Base-by-base conservation (phyloP, 148 eudicot species). In the Nepenthes gracilis region DNA sequence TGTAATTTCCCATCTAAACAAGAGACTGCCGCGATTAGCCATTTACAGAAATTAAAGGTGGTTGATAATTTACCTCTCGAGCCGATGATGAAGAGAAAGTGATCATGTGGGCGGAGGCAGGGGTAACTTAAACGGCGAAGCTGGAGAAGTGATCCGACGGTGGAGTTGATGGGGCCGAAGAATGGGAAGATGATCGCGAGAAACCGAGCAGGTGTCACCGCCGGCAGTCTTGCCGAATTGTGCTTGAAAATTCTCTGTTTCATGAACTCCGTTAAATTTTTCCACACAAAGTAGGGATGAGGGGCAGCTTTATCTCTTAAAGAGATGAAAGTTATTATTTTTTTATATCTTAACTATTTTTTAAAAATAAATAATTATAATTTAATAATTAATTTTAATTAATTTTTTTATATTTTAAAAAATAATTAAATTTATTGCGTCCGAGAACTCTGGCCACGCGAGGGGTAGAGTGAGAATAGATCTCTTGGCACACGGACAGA, bases 111-210 rank as follows among this genome's bases (percentile, higher is more conserved):
- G 62, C 62, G 6, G 37, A 4, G 47, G 62, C 47, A 36, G 62
- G 62, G n/a, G 37, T 40, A 2, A 59, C 36, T 5, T 59, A 59
- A 9, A 59, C 62, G 32, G 48, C 36, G 48, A 59, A 59, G 47
- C 62, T 59, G 34, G 37, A 59, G 62, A 8, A 59, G 62, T 32
- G 62, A 36, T 33, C 62, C 62, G 9, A 59, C 62, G 14, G 62
- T n/a, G 14, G 62, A 59, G 62, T 59, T 59, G 43, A 57, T 57
- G 59, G 59, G 59, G 11, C 59, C 59, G 14, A 57, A 57, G 43
- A 57, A 57, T 32, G 62, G 62, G 62, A 59, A 59, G 32, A 59
- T 59, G 45, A 59, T 59, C 2, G 62, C 62, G 2, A 59, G 48
- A 47, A 59, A 59, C 62, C 62, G 37, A 5, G 37, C 37, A 9